Evolutionary conservation across 371 early-diverging fungal genomes (phyloP), one percentile per base, ranked within the genome.

Genomic region (Mucor racemosus): DNA sequence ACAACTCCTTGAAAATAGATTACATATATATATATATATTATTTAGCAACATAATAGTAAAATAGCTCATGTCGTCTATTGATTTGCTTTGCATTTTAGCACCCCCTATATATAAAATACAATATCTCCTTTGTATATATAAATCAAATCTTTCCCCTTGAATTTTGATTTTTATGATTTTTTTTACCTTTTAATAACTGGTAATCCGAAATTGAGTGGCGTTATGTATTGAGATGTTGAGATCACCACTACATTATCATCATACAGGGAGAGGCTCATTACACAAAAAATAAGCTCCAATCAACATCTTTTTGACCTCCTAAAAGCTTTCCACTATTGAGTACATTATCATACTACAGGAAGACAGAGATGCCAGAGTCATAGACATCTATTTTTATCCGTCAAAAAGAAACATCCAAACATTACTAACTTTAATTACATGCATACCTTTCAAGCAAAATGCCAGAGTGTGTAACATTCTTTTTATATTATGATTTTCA

Each of bases 41-140:
- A n/a, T n/a, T n/a, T n/a, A 33, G 21, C 46, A 46, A 46, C 46
- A 46, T 46, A 17, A 46, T 46, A 46, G 46, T 46, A 46, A 46
- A 46, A 46, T 46, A 46, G 46, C 46, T 46, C 46, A 46, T 46
- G 19, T 46, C 46, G 19, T 19, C 46, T 17, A 46, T 46, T 62
- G 62, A 62, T 62, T 62, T 62, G 31, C 62, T 50, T 48, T 46
- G 53, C 53, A 62, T 62, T 46, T 46, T 4, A 10, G 17, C 10
- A 17, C 46, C 46, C 46, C 46, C 19, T 44, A 44, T 17, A 44
- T 42, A 42, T 19, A 19, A 9, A 46, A 46, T 46, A 46, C 46
- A 46, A 19, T 19, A 46, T 46, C 46, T 46, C 46, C 46, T 46
- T 44, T 46, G 46, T 46, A 19, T 19, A 42, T 46, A 46, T 19